These are phyloP conservation scores for Pichia pseudocactophila DNA, from an alignment of 805 yeast species.

Conservation along the genomic window DNA sequence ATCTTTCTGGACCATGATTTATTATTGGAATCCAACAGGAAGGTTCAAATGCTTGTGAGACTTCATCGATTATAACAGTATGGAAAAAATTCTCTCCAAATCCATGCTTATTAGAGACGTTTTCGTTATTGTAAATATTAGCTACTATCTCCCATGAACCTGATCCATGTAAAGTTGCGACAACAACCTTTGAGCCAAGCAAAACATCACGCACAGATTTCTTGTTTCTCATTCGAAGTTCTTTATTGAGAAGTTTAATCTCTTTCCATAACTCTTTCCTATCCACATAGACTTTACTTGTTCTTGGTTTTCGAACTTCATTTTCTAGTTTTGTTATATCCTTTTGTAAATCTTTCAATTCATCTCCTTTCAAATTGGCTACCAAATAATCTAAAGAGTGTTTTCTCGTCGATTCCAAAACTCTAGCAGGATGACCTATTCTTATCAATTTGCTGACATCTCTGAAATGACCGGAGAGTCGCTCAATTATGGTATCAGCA, in stretches of 20 bases:
- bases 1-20: slow-evolving; percentile 47
- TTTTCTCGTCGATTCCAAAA: slow-evolving; percentile 47
- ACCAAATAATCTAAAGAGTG: slow-evolving; percentile 74
- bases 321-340: slow-evolving; percentile 9
- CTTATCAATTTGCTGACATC: slow-evolving; percentile 47
- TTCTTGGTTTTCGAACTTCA: slow-evolving; percentile 44
- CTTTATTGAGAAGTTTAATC: slow-evolving; percentile 60
- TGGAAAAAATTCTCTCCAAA: slow-evolving; percentile 40
- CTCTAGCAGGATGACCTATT: slow-evolving; percentile 90
- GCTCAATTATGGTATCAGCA: slow-evolving; percentile 82
- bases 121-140: slow-evolving; percentile 28
- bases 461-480: slow-evolving; percentile 35
- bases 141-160: slow-evolving; percentile 62
- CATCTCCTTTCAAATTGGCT: slow-evolving; percentile 46
- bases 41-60: slow-evolving; percentile 88
- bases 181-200: slow-evolving; percentile 54
- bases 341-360: slow-evolving; percentile 42
- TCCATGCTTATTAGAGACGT: slow-evolving; percentile 7
- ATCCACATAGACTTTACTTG: slow-evolving; percentile 41
- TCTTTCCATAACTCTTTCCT: slow-evolving; percentile 60
- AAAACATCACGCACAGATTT: slow-evolving; percentile 54
- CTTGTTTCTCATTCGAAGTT: slow-evolving; percentile 56
- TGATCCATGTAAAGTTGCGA: slow-evolving; percentile 83
- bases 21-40: slow-evolving; percentile 94
- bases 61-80: slow-evolving; percentile 87